A percentile compares a stretch with the other conserved stretches of the same genome.
Evolutionary conservation across 2,329 filamentous ascomycete genomes (phyloP).

Genomic region (Paracamarosporium sp.): DNA sequence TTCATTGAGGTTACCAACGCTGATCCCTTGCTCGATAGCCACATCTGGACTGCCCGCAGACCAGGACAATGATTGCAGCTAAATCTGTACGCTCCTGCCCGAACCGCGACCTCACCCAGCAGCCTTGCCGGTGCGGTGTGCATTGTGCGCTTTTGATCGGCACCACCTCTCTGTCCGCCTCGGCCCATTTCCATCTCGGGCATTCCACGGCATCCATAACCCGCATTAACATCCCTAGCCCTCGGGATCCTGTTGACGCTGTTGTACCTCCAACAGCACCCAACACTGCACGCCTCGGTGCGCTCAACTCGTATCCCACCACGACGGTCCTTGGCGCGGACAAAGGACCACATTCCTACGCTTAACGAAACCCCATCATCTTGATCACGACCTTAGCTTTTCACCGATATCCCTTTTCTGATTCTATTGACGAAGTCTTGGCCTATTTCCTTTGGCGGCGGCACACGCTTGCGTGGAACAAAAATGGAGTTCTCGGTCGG

Average conservation of each 20-base stretch:
- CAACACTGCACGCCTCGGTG: conserved; percentile 1
- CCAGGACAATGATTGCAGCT: conserved; percentile 46
- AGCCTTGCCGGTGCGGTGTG: conserved; percentile 3
- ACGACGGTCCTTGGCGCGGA: conserved; percentile 6
- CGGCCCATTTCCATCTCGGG: conserved; percentile 12
- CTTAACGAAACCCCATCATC: conserved; percentile 12
- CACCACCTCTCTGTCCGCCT: conserved; percentile 8
- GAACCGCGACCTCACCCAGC: conserved; percentile 11
- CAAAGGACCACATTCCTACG: conserved; percentile 10
- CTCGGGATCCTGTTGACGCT: conserved; percentile 8
- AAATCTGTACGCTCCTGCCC: conserved; percentile 17
- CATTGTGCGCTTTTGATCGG: conserved; percentile 13
- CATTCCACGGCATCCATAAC: conserved; percentile 15
- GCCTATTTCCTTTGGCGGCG: conserved; percentile 10
- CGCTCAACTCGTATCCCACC: conserved; percentile 1
- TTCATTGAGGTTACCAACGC: conserved; percentile 32
- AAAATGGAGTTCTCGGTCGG: conserved; percentile 32
- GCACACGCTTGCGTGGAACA: conserved; percentile 22
- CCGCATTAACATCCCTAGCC: conserved; percentile 9
- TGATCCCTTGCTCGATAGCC: conserved; percentile 47
- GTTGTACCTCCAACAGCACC: conserved; percentile 11
- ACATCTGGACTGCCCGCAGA: conserved; percentile 56
- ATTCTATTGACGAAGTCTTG: background rate
- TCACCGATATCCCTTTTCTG: conserved; percentile 5
- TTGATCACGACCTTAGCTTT: conserved; percentile 3